Evolutionary conservation across 2,329 filamentous ascomycete genomes (phyloP), one percentile per base, ranked within the genome.

Genomic region (Trichoderma sp.): DNA sequence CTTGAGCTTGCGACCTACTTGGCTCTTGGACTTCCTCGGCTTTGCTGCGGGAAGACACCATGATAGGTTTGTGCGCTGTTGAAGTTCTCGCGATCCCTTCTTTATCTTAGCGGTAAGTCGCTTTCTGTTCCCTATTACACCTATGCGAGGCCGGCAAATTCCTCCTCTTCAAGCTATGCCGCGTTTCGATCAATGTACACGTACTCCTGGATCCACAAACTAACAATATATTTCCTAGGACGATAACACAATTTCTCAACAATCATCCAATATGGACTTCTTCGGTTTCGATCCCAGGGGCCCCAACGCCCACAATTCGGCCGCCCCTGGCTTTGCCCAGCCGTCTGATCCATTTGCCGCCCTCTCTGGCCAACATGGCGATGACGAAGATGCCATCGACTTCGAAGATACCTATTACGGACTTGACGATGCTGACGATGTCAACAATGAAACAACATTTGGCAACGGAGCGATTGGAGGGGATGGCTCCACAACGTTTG

Each of bases 351-450:
- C 95, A 49, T 98, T 98, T 80, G 93, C 92, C 72, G 90, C 91
- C 69, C 87, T 97, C 68, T 90, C 91, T 69, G 85, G 85, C 74
- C 86, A 84, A 61, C 85, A 86, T 70, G 86, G 90, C 69, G 88
- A 90, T 74, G 80, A 81, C 63, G 84, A 84, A 73, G 87, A 86
- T 71, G 83, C 82, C 28, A 78, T 85, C 75, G 92, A 98, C 75
- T 99, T 98, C 74, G 96, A 99, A 75, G 94, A 99, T 77, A 98
- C 95, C 46, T 98, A 98, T 78, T 96, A 99, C 80, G 95, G 95
- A 21, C 85, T 99, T 51, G 90, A 97, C 75, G 95, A 99, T 78
- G 90, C 92, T 24, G 92, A 95, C 76, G 96, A 99, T 83, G 93
- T 87, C 61, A 93, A 97, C 85, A 99, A 99, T 80, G 93, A 98